phyloP scores from a whole-genome alignment of 192 early-diverging fungal genomes.

The Coemansia sp. region DNA sequence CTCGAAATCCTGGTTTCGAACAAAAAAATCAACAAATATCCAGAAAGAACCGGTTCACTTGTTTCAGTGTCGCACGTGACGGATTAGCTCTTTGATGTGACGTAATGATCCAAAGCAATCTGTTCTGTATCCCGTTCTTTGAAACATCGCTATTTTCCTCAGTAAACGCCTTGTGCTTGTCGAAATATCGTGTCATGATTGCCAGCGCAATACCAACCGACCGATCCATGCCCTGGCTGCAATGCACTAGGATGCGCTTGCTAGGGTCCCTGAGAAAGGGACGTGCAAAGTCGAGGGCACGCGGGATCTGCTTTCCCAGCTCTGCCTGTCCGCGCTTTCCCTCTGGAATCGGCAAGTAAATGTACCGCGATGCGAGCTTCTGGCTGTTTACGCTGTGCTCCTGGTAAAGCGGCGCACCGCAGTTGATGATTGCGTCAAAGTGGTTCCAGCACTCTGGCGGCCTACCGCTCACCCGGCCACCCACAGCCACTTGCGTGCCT shows the following conservation, averaged over 20 bases:
- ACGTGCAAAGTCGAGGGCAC: constrained; percentile 58
- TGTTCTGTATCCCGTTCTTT: constrained; percentile 66
- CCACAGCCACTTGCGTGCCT: constrained; percentile 65
- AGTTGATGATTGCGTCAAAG: constrained; percentile 86
- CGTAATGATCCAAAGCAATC: constrained; percentile 67
- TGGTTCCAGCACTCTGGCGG: constrained; percentile 60
- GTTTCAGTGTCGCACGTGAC: constrained; percentile 74
- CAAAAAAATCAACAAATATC: constrained; percentile 19
- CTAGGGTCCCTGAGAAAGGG: constrained; percentile 27
- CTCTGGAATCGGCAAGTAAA: constrained; percentile 78
- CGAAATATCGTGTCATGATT: constrained; percentile 61
- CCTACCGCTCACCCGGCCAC: constrained; percentile 51
- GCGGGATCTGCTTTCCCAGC: constrained; percentile 60
- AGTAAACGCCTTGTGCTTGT: constrained; percentile 41
- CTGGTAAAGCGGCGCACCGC: constrained; percentile 61
- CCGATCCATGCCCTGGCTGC: constrained; percentile 78
- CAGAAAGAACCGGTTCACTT: constrained; percentile 69
- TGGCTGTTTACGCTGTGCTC: constrained; percentile 12
- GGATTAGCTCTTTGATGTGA: constrained; percentile 66
- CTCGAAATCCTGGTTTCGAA: no score
- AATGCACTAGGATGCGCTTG: constrained; percentile 67
- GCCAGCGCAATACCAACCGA: constrained; percentile 79
- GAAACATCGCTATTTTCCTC: constrained; percentile 15
- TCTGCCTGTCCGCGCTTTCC: constrained; percentile 83
- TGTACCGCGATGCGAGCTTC: constrained; percentile 43